Conservation (phyloP, 1,284 basidiomycete species). For the Cutaneotrichosporon sp. region DNA sequence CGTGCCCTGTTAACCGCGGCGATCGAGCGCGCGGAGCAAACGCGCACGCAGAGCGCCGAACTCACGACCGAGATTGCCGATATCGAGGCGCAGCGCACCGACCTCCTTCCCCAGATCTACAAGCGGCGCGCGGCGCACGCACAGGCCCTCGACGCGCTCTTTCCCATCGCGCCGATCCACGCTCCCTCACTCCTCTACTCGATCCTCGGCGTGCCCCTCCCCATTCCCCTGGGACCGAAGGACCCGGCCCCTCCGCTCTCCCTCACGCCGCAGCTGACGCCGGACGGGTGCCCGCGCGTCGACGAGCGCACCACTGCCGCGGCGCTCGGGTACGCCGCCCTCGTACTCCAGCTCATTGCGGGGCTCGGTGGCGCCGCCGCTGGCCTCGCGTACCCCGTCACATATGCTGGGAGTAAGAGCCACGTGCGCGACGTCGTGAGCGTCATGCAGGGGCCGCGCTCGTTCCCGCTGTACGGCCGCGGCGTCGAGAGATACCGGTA, state of each 20-base stretch:
- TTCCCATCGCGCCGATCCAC: conserved; percentile 81
- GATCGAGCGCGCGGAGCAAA: conserved; percentile 30
- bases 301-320: conserved; percentile 82
- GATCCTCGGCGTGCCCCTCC: conserved; percentile 77
- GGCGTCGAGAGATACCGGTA: conserved; percentile 96
- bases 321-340: conserved; percentile 82
- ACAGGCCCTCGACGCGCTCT: conserved; percentile 74
- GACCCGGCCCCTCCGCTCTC: conserved; percentile 83
- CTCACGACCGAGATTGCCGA: conserved; percentile 28
- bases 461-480: conserved; percentile 89
- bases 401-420: conserved; percentile 82
- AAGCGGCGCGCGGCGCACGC: conserved; percentile 68
- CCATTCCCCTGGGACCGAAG: conserved; percentile 71
- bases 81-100: conserved; percentile 46
- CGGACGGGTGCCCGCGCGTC: conserved; percentile 56
- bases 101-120: conserved; percentile 59
- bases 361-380: conserved; percentile 62
- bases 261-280: conserved; percentile 61
- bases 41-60: conserved; percentile 25
- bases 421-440: conserved; percentile 87
- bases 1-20: conserved; percentile 34
- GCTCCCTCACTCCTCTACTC: conserved; percentile 79
- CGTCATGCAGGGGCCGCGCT: conserved; percentile 87
- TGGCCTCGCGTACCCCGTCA: conserved; percentile 82
- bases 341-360: conserved; percentile 76